phyloP scores from a whole-genome alignment of 1,284 basidiomycete species.

The Gastroboletus turbinatus region DNA sequence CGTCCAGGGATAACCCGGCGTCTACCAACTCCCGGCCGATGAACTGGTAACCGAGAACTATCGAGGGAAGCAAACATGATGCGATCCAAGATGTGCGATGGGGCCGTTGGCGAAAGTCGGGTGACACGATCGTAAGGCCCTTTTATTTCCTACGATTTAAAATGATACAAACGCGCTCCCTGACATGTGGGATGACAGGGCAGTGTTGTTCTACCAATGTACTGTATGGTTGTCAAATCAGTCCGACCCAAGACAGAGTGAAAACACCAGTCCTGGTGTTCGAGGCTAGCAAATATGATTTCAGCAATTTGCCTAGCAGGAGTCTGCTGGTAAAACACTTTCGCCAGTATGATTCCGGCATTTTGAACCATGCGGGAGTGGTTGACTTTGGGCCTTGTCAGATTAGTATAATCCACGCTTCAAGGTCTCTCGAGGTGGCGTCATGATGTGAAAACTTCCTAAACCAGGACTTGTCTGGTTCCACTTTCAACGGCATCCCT shows the following conservation, averaged over 20 bases:
- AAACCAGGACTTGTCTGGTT: neutral
- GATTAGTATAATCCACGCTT: neutral
- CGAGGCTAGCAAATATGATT: neutral
- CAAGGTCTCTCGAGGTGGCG: neutral
- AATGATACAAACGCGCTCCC: neutral
- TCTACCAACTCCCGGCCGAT: constrained; percentile 1
- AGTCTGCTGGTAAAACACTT: neutral
- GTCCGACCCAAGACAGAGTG: neutral
- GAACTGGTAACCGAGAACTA: constrained; percentile 9
- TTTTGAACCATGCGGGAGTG: neutral
- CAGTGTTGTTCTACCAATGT: constrained; percentile 3
- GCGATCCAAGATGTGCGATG: constrained; percentile 2
- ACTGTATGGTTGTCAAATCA: neutral
- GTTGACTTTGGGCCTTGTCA: neutral
- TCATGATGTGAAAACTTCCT: neutral
- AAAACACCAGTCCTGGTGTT: neutral
- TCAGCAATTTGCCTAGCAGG: neutral
- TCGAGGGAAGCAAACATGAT: neutral
- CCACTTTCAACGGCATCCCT: neutral
- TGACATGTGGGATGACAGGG: constrained; percentile 2
- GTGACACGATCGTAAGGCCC: neutral
- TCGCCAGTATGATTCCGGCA: neutral
- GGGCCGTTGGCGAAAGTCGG: neutral
- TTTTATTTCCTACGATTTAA: neutral
- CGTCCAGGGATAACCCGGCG: neutral